Evolutionary conservation across 2,329 filamentous ascomycete species (phyloP).

Genomic region (Paradendryphiella salina): DNA sequence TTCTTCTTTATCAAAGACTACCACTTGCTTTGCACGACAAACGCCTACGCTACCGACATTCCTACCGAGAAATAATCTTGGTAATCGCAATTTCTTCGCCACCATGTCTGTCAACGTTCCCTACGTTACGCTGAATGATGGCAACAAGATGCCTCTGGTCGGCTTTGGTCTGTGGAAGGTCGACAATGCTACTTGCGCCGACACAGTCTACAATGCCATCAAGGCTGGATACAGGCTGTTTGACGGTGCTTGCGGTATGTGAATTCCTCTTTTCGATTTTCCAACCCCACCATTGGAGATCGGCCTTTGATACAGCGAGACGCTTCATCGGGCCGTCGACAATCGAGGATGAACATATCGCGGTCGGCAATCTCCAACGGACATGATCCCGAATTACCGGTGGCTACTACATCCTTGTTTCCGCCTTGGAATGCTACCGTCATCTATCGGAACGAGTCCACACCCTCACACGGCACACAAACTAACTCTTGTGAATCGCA

Average conservation of each 20-base stretch:
- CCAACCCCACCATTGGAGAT: too few relatives aligned
- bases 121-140: conserved; percentile 41
- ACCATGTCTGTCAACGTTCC: conserved; percentile 37
- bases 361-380: not conserved
- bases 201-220: conserved; percentile 44
- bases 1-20: conserved; percentile 11
- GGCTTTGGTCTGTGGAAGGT: conserved; percentile 45
- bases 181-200: conserved; percentile 38
- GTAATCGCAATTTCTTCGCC: conserved; percentile 22
- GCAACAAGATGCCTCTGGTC: conserved; percentile 45
- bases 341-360: too few relatives aligned
- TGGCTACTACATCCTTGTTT: conserved; percentile 22
- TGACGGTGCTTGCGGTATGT: conserved; percentile 45
- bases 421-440: conserved; percentile 18
- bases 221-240: conserved; percentile 46
- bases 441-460: conserved; percentile 11
- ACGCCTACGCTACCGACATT: conserved; percentile 4
- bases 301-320: too few relatives aligned
- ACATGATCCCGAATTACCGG: conserved; percentile 26
- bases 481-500: conserved; percentile 15
- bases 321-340: too few relatives aligned
- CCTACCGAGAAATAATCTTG: conserved; percentile 4
- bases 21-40: conserved; percentile 8
- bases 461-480: not conserved
- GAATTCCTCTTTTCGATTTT: not conserved